These are phyloP conservation scores for Saccharomycopsis hybrid DNA, from an alignment of 1,139 yeast species.

Conservation along the genomic window DNA sequence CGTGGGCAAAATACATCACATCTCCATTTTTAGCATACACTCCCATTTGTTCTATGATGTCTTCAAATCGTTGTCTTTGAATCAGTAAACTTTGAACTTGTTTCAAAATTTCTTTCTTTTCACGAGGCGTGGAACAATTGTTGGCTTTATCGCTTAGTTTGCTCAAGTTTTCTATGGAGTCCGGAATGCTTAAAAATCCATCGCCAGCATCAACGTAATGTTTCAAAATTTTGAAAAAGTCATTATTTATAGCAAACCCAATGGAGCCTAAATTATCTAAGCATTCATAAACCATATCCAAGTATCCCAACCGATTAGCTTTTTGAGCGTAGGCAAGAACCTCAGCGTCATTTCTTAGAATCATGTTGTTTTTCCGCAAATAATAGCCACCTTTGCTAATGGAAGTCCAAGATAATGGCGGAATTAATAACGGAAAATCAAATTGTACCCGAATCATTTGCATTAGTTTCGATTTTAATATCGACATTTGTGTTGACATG, in stretches of 20 bases:
- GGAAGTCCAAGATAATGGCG: slow-evolving; percentile 1
- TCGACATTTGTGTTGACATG: not conserved
- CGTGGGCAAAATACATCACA: slow-evolving; percentile 53
- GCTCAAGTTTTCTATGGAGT: not conserved
- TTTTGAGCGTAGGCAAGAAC: not conserved
- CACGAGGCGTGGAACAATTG: not conserved
- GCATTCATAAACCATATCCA: slow-evolving; percentile 6
- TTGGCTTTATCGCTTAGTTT: not conserved
- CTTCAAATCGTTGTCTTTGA: not conserved
- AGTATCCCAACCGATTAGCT: not conserved
- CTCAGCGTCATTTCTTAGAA: slow-evolving; percentile 1
- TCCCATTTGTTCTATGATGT: not conserved
- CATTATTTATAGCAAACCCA: slow-evolving; percentile 7
- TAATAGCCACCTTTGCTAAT: slow-evolving; percentile 3
- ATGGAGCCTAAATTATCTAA: slow-evolving; percentile 3
- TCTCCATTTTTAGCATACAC: slow-evolving; percentile 35
- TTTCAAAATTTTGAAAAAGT: not conserved
- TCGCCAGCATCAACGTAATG: not conserved
- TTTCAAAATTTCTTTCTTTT: slow-evolving; percentile 1
- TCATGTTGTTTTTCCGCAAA: not conserved
- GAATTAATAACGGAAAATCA: slow-evolving; percentile 4
- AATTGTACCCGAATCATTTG: not conserved
- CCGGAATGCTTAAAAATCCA: slow-evolving; percentile 3
- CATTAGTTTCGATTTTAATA: not conserved
- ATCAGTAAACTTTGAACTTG: not conserved